Evolutionary conservation across 1,139 yeast species (phyloP).

Genomic region (Geotrichum europaeum): DNA sequence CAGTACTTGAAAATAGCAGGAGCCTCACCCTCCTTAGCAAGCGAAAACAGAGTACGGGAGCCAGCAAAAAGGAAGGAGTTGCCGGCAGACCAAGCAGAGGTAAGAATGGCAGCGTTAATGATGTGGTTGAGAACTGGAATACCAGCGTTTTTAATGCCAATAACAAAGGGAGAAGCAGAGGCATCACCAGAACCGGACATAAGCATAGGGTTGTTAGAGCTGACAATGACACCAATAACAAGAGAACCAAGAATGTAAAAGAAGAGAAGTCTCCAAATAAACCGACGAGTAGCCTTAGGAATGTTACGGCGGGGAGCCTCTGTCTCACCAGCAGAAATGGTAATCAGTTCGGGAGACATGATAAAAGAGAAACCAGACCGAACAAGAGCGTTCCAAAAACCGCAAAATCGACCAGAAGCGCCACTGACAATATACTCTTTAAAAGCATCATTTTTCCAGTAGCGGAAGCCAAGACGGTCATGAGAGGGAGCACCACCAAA

Average conservation of each 20-base stretch:
- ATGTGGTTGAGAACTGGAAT: conserved; percentile 54
- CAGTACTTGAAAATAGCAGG: conserved; percentile 42
- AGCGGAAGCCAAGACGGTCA: conserved; percentile 60
- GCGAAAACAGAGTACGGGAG: conserved; percentile 38
- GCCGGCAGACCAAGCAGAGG: conserved; percentile 51
- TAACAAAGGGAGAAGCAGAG: conserved; percentile 61
- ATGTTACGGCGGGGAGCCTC: conserved; percentile 57
- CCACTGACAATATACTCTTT: conserved; percentile 41
- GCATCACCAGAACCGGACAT: conserved; percentile 42
- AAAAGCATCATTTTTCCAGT: conserved; percentile 75
- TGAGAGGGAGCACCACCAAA: conserved; percentile 69
- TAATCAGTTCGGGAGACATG: conserved; percentile 64
- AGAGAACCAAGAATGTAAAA: conserved; percentile 52
- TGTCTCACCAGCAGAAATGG: conserved; percentile 73
- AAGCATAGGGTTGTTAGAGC: conserved; percentile 45
- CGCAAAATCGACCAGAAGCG: conserved; percentile 50
- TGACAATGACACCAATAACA: conserved; percentile 54
- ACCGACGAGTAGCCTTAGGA: conserved; percentile 57
- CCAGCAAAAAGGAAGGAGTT: conserved; percentile 39
- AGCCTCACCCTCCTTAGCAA: conserved; percentile 45
- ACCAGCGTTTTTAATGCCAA: conserved; percentile 51
- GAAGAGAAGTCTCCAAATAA: conserved; percentile 53
- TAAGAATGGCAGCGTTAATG: conserved; percentile 59
- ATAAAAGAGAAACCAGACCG: conserved; percentile 51
- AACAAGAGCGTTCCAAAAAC: conserved; percentile 59